Evolutionary conservation across 441 rosid genomes (phyloP), one percentile per base, ranked within the genome.

Genomic region (Gossypium schwendimanii): DNA sequence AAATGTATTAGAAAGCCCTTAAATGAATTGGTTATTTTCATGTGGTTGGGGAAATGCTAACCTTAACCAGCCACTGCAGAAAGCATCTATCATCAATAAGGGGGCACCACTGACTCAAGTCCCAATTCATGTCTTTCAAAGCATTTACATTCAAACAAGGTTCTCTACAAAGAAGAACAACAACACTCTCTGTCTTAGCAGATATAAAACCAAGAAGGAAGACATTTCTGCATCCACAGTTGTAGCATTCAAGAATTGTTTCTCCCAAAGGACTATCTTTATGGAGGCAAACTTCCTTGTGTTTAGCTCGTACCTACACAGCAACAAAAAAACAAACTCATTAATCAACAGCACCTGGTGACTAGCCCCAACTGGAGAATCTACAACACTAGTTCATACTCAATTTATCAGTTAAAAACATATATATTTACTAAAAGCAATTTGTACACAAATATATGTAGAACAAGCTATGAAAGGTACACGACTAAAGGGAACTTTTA

Each of bases 111-210:
- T 96, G 98, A 83, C 99, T 96, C 74, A 93, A 81, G 81, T 96
- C 99, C 99, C 99, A 96, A 69, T 93, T 93, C 99, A 96, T 91
- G 85, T 96, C 99, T 84, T 96, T 96, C 86, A 96, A 77, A 57
- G 99, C 98, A 83, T 96, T 96, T n/a, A 93, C 97, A 75, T 82
- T 96, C 83, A 96, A 87, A 81, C 99, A 96, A 36, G 99, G 98
- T 73, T 93, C 99, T 83, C 99, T 87, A 78, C 99, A 96, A 3
- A 96, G 94, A 78, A 96, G 97, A 73, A 96, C 98, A 21, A 93
- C 98, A 73, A 96, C 99, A 80, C 99, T 96, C 77, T 96, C 99
- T 47, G 98, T 89, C 84, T 89, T 96, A 63, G 98, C 99, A 28
- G 97, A 96, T 79, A 96, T 92, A 78, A 96, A 96, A 54, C 98